Percentiles rank a stretch among this genome's conserved stretches.
Evolutionary conservation across 2,329 filamentous ascomycete genomes (phyloP).

Genomic region (Lasiodiplodia sp.): DNA sequence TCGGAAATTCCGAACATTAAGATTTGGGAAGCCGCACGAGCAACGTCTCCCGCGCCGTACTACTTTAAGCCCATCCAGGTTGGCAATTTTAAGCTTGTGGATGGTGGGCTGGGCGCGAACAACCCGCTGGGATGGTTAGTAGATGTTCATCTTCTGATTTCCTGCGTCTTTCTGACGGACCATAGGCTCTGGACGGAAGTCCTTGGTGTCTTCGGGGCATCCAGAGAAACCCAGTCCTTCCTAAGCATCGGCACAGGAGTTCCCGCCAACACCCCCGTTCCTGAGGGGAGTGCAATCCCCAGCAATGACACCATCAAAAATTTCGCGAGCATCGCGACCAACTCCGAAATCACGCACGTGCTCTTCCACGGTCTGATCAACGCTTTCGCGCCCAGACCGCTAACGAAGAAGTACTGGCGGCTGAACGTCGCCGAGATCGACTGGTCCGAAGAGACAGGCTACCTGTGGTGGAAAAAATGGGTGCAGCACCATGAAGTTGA

Average conservation of each 20-base stretch:
- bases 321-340: neutral
- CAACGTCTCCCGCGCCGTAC: constrained; percentile 34
- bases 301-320: too few species aligned
- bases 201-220: neutral
- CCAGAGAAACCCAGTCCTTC: neutral
- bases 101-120: constrained; percentile 33
- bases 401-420: neutral
- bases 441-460: too few species aligned
- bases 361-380: neutral
- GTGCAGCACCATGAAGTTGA: neutral
- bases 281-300: neutral
- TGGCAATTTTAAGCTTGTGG: constrained; percentile 15
- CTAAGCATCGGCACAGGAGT: constrained; percentile 1
- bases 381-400: neutral
- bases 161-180: too few species aligned
- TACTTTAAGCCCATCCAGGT: constrained; percentile 32
- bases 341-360: neutral
- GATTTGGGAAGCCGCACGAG: constrained; percentile 33
- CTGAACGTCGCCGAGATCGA: neutral
- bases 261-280: neutral
- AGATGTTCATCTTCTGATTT: neutral
- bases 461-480: neutral
- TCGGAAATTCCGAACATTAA: constrained; percentile 27
- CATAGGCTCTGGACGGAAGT: constrained; percentile 6
- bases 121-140: constrained; percentile 31